phyloP scores from a whole-genome alignment of 345 rosid species.

The Bretschneidera sinensis region DNA sequence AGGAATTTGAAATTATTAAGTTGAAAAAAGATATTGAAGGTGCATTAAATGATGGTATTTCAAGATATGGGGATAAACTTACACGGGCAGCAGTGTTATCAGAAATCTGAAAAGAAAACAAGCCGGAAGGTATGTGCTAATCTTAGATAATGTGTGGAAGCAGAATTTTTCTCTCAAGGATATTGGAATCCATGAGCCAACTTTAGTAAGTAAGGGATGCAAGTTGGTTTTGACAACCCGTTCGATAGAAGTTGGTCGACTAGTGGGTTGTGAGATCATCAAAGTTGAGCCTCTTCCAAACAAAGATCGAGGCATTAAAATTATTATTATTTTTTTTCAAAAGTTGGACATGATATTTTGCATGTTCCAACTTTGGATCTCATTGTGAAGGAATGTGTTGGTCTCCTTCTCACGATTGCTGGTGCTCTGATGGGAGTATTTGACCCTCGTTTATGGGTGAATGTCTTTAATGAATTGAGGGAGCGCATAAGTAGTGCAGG shows the following conservation, averaged over 20 bases:
- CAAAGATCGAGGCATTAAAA: not conserved
- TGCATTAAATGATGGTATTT: not conserved
- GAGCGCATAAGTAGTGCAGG: no score
- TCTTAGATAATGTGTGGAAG: conserved; percentile 26
- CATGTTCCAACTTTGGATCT: not conserved
- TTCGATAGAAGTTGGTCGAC: not conserved
- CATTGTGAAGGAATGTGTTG: conserved; percentile 2
- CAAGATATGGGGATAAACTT: not conserved
- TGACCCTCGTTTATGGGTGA: not conserved
- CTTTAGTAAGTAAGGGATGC: not conserved
- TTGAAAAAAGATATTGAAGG: conserved; percentile 13
- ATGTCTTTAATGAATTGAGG: not conserved
- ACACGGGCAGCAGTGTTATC: conserved; percentile 10
- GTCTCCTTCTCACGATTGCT: conserved; percentile 15
- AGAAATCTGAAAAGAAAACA: not conserved
- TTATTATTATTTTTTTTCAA: not conserved
- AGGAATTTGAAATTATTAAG: not conserved
- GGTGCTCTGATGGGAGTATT: not conserved
- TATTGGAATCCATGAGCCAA: conserved; percentile 15
- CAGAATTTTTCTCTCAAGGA: not conserved
- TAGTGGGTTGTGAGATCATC: not conserved
- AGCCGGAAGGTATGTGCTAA: conserved; percentile 3
- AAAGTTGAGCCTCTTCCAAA: not conserved
- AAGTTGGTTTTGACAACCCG: conserved; percentile 5
- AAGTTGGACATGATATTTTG: not conserved